These are phyloP conservation scores for Botrytis byssoidea DNA, from an alignment of 2,329 filamentous ascomycete species.

Conservation along the genomic window DNA sequence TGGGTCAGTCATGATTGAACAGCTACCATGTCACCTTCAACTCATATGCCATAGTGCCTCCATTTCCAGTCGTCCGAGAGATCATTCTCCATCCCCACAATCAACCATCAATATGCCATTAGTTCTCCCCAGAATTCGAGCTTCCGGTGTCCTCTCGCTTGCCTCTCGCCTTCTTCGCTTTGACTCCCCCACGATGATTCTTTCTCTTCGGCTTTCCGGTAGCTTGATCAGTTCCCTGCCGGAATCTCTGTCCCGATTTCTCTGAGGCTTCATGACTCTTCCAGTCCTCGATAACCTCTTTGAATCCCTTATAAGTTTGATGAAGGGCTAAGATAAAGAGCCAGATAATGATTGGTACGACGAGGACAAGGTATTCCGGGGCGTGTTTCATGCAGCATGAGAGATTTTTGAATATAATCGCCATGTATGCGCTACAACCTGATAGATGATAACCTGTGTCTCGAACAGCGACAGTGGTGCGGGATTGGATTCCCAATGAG, in stretches of 20 bases:
- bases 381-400: background rate
- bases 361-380: background rate
- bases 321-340: background rate
- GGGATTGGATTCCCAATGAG: no score
- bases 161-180: background rate
- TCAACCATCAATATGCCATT: background rate
- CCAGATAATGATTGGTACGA: background rate
- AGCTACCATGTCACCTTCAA: background rate
- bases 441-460: fast-evolving
- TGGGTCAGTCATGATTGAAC: background rate
- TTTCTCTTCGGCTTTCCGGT: background rate
- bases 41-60: background rate
- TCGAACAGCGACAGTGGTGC: background rate
- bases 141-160: background rate
- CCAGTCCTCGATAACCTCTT: background rate
- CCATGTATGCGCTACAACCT: background rate
- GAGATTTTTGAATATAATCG: background rate
- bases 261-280: background rate
- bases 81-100: background rate
- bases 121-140: background rate
- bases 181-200: background rate
- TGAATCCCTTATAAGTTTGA: background rate
- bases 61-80: background rate
- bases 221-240: no score
- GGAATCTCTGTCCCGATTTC: background rate